Base-by-base conservation (phyloP, 306 rosid species). In the Pyrus pyrifolia region DNA sequence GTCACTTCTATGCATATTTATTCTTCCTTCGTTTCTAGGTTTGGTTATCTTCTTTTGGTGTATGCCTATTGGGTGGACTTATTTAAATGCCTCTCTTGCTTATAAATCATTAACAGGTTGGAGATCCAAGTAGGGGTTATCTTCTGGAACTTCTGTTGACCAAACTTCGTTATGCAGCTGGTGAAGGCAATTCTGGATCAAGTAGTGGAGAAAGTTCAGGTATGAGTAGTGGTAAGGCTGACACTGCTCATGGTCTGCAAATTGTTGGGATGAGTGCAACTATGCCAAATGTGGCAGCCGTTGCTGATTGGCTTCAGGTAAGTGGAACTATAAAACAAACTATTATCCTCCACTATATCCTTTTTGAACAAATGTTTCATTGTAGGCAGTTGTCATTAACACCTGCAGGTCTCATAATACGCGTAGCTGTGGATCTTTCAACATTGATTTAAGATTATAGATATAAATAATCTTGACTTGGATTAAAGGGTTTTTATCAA, bases 191-290 rank as follows among this genome's bases (percentile, higher is more conserved):
- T 83, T 87, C 89, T 67, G 93, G 84, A 80, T 87, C 92, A 46
- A 89, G 95, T 74, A 88, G 88, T 85, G 95, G 97, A 69, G 96
- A 92, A 85, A 90, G 97, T 87, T 89, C 96, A 11, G 96, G 95
- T 66, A 85, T 87, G 63, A 95, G 98, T 87, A 92, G 96, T 70
- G 88, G 90, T 68, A 95, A 84, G 87, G 85, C 83, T 72, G 98
- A 95, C 80, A 91, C 92, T 85, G 90, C 97, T 79, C 89, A 85
- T 74, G 96, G 96, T 76, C 83, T 95, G 83, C 98, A 95, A 83
- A 90, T 95, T 83, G 97, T 95, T 70, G 98, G 98, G 71, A 92
- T 95, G 98, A 95, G 98, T 83, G 98, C 98, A 53, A 95, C 98
- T 77, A 95, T 95, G 98, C 98, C 98, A 69, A 95, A 95, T 72